A percentile compares a stretch with the other conserved stretches of the same genome.
phyloP scores from a whole-genome alignment of 2,329 filamentous ascomycete genomes.

The Penicillium sp. region DNA sequence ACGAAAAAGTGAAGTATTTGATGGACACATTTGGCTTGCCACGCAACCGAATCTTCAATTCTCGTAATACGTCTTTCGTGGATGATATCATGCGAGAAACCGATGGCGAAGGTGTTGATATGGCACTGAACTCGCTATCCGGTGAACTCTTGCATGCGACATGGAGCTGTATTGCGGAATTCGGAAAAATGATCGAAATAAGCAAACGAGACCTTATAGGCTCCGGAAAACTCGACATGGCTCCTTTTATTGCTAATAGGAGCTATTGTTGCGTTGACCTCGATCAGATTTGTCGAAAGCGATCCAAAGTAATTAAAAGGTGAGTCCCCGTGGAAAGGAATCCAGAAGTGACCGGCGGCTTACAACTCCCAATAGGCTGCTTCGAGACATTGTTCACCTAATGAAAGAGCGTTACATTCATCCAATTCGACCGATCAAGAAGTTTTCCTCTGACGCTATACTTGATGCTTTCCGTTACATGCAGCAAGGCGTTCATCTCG shows the following conservation, averaged over 20 bases:
- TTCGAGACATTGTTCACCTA: constrained; percentile 4
- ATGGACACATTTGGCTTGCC: constrained; percentile 24
- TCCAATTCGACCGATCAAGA: constrained; percentile 26
- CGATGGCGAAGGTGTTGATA: constrained; percentile 26
- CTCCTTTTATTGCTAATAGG: constrained; percentile 26
- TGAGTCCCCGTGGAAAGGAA: not conserved
- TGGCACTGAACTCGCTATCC: constrained; percentile 34
- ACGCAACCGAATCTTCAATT: constrained; percentile 28
- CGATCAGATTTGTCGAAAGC: constrained; percentile 16
- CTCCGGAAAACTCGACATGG: constrained; percentile 27
- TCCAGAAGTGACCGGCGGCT: not conserved
- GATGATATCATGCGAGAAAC: constrained; percentile 22
- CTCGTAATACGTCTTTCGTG: constrained; percentile 23
- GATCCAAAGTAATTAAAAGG: constrained; percentile 8
- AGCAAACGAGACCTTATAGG: constrained; percentile 32
- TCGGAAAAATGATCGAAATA: constrained; percentile 35
- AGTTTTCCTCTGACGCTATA: constrained; percentile 31
- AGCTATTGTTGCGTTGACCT: constrained; percentile 30
- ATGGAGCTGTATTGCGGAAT: constrained; percentile 36
- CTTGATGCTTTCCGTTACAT: constrained; percentile 49
- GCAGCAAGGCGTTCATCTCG: constrained; percentile 50
- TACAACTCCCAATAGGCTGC: not conserved
- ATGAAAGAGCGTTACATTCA: constrained; percentile 13
- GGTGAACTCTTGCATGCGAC: constrained; percentile 33
- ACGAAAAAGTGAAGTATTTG: constrained; percentile 28